phyloP scores from a whole-genome alignment of 1,139 yeast species.

The Pichia sp. region DNA sequence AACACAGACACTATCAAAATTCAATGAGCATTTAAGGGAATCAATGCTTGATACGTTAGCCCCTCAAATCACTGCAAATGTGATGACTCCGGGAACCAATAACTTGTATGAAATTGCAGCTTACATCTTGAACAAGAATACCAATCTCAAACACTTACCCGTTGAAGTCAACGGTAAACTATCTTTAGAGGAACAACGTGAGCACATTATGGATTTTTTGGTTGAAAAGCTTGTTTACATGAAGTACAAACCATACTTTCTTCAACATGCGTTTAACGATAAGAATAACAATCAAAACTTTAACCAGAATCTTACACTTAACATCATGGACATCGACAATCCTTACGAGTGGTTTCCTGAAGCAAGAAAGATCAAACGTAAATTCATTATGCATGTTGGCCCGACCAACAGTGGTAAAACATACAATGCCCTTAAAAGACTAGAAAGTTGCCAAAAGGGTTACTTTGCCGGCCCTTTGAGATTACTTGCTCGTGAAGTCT shows the following conservation, averaged over 20 bases:
- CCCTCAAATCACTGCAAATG: slow-evolving; percentile 5
- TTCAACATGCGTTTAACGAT: slow-evolving; percentile 23
- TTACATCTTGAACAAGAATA: slow-evolving; percentile 1
- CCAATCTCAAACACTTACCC: slow-evolving; percentile 1
- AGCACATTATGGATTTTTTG: slow-evolving; percentile 12
- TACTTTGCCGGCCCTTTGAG: slow-evolving; percentile 94
- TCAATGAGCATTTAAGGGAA: slow-evolving; percentile 6
- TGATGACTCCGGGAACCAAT: slow-evolving; percentile 4
- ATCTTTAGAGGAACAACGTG: not conserved
- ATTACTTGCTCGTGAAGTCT: slow-evolving; percentile 83
- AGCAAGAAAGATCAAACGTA: slow-evolving; percentile 74
- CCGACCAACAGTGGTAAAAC: slow-evolving; percentile 99
- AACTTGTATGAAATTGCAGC: slow-evolving; percentile 5
- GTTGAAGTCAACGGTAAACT: not conserved
- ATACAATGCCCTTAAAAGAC: slow-evolving; percentile 64
- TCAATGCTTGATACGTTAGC: not conserved
- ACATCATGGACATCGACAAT: slow-evolving; percentile 46
- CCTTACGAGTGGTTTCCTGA: slow-evolving; percentile 89
- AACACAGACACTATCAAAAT: slow-evolving; percentile 4
- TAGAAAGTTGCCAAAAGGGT: slow-evolving; percentile 68
- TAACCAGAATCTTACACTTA: slow-evolving; percentile 27
- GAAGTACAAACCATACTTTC: slow-evolving; percentile 23
- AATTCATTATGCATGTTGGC: slow-evolving; percentile 85
- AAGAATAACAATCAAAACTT: slow-evolving; percentile 24
- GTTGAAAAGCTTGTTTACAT: slow-evolving; percentile 24